Evolutionary conservation across 305 asterid genomes (phyloP), one percentile per base, ranked within the genome.

Genomic region (Striga hermonthica): DNA sequence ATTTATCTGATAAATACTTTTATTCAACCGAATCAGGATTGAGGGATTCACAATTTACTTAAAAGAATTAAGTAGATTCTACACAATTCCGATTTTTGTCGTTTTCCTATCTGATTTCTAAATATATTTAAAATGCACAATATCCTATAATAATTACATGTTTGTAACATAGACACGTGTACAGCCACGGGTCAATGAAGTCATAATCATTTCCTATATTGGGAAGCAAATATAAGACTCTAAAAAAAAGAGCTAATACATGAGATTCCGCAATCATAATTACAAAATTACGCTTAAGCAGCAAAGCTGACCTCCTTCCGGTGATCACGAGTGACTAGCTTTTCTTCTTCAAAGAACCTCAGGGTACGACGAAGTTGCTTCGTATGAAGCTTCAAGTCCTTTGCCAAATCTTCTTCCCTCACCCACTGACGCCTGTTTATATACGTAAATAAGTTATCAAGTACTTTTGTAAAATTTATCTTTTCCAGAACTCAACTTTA

Each of bases 391-490:
- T 94, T 94, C 84, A 94, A 81, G 75, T 86, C 99, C 83, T 90
- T 94, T 14, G 98, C 99, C 85, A 94, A 80, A 71, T 94, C 96
- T 79, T 93, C 99, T 75, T 94, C 97, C 67, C 98, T 82, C 48
- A 94, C 96, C 99, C 99, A 94, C 72, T 86, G 95, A 50, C 92
- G 88, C 78, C 95, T 88, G 70, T 47, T 68, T 13, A 65, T 9
- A 70, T 52, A 38, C 12, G 31, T 22, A 22, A 1, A 22, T 22
- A 22, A 22, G 13, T 45, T 45, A 41, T 41, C 10, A 41, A 41
- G 47, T 3, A 9, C 4, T 45, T 45, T 9, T 9, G 5, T 22
- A 53, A 53, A 7, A 0, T 8, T 9, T 54, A 9, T 5, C 2
- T 54, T 22, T 12, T 54, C 9, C 31, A 38, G 39, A 54, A 54